Evolutionary conservation across 2,329 filamentous ascomycete species (phyloP), one percentile per base, ranked within the genome.

Genomic region (Pseudohalonectria lignicola): DNA sequence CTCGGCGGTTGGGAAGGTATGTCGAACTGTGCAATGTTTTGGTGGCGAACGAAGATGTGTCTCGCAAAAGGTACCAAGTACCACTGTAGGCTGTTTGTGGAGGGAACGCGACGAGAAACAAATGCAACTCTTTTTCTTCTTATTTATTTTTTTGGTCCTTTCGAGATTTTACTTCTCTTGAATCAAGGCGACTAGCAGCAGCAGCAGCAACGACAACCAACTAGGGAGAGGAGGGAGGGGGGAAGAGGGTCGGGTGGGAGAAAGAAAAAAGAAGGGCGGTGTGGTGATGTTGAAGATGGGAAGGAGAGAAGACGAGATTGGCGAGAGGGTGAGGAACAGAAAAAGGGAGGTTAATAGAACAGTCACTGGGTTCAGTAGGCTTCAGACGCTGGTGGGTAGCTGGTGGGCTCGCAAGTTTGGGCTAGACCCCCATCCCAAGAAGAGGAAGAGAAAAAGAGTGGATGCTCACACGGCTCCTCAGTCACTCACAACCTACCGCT

Each of bases 241-340:
- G 53, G 49, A 12, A 50, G 51, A 49, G 51, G 52, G 53, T 51
- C 48, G 53, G 34, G 28, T 50, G 43, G 47, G 42, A 45, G 48
- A 49, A 50, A 50, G 41, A 45, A 51, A 52, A 47, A 49, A 50
- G 41, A 49, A 45, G 42, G 44, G 45, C 39, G 39, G 43, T 39
- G 39, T 45, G 44, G 41, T 44, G 41, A 41, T 44, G 47, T 49
- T 45, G 47, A 18, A 35, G 34, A 36, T 38, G 21, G 25, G 31
- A 18, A 17, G 31, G 23, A 34, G 26, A 19, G 20, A 18, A 33
- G 18, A 45, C 46, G 44, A 39, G 51, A 55, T 51, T 52, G 51
- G 46, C 55, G 51, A 53, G 49, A 54, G 52, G 51, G 49, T 47
- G 49, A 45, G 52, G 41, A 49, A 39, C 49, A 55, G 49, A 55